Base-by-base conservation (phyloP, 768 basidiomycete genomes). In the Termitomyces sp. region DNA sequence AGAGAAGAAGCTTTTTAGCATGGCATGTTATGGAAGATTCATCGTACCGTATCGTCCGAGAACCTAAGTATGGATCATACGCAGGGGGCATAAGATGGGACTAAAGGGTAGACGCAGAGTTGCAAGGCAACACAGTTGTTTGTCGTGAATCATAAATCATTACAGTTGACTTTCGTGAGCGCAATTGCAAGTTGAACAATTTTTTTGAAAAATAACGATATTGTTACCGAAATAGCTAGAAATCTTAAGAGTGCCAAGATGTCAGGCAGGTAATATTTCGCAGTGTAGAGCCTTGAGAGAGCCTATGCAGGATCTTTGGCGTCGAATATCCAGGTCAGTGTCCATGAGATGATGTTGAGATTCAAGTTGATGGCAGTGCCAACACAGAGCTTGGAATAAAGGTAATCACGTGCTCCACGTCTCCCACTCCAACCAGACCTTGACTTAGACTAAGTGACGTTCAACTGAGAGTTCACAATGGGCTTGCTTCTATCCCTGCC, bases 401-500 rank as follows among this genome's bases (percentile, higher is more conserved):
- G 16, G 27, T 13, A 31, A 50, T 55, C 60, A 59, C 57, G 60
- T 61, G 60, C 42, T 48, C 14, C 8, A 20, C 39, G n/a, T 7
- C 18, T n/a, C 39, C 39, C n/a, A n/a, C 4, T 39, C 14, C 13
- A 13, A 10, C 29, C 14, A 16, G 13, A 14, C 1, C 14, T 16
- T 36, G 1, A 9, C n/a, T 41, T 10, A 5, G 6, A 9, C 10
- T 5, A 5, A 6, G 10, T 14, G 20, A 16, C 26, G 34, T 39
- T 37, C 22, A 41, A 1, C 12, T 37, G 22, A 13, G 54, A 50
- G 57, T 43, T 39, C 22, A 39, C 59, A 64, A 92, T 92, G 90
- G 90, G 90, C 61, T 65, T 89, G 32, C 70, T 92, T 46, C 65
- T 92, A 61, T 91, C 89, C 52, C 70, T 92, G 9, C 90, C 90